These are phyloP conservation scores for Chalciporus sp. DNA, from an alignment of 1,284 basidiomycete genomes.

Conservation along the genomic window DNA sequence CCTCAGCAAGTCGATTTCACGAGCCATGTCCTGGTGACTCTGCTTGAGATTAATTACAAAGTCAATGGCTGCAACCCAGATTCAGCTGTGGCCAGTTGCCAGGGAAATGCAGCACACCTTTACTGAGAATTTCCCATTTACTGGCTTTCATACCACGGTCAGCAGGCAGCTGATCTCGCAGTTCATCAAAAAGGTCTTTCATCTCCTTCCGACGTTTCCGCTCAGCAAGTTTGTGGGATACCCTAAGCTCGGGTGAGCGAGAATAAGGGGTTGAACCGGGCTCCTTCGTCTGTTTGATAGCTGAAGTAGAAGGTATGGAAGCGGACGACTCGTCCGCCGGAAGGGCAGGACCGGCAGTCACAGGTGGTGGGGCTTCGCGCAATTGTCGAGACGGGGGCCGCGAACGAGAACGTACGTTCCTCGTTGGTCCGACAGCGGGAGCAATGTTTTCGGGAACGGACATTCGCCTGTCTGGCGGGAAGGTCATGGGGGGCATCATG, in stretches of 20 bases:
- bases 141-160: slow-evolving; percentile 93
- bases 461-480: slow-evolving; percentile 69
- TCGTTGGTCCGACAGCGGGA: slow-evolving; percentile 46
- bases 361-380: slow-evolving; percentile 44
- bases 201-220: slow-evolving; percentile 95
- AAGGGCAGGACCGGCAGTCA: slow-evolving; percentile 37
- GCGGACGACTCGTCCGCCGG: slow-evolving; percentile 42
- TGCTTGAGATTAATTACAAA: slow-evolving; percentile 80
- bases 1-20: slow-evolving; percentile 77
- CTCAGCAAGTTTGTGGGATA: slow-evolving; percentile 94
- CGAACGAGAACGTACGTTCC: slow-evolving; percentile 64
- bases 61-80: slow-evolving; percentile 70
- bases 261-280: slow-evolving; percentile 80
- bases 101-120: slow-evolving; percentile 57
- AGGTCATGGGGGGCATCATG: slow-evolving; percentile 62
- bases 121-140: slow-evolving; percentile 96
- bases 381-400: slow-evolving; percentile 69
- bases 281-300: slow-evolving; percentile 43
- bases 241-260: slow-evolving; percentile 88
- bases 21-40: slow-evolving; percentile 71
- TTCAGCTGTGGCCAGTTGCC: slow-evolving; percentile 13
- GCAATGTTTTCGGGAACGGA: slow-evolving; percentile 64
- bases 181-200: slow-evolving; percentile 95
- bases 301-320: slow-evolving; percentile 34
- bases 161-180: slow-evolving; percentile 87